Base-by-base conservation (phyloP, 768 basidiomycete genomes). In the Infundibulicybe gibba region DNA sequence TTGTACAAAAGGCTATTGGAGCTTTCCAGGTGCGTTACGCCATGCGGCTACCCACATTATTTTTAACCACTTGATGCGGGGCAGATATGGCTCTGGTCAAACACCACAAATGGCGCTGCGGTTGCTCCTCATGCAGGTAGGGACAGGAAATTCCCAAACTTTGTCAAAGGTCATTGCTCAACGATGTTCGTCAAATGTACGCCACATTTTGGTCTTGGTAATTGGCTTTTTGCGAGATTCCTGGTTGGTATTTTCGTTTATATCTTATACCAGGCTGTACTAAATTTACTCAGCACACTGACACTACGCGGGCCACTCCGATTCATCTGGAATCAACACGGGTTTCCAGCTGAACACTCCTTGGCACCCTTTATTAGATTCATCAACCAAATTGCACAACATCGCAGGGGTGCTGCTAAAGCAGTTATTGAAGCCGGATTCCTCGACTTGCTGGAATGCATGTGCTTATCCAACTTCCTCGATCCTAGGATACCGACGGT, bases 321-420 rank as follows among this genome's bases (percentile, higher is more conserved):
- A 30, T 31, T 20, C 31, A 25, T 20, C 6, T 47, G 45, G 45
- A 19, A 19, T 25, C 35, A 40, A 5, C 38, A 25, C 25, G 25
- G 25, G 4, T 25, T 25, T 25, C 8, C 8, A 8, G 25, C 25
- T 25, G 25, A 25, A 25, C 25, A 47, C 37, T 21, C 45, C 11
- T 37, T 40, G 17, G 39, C 16, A 16, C 45, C 45, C 21, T 31
- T 47, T 30, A 30, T 47, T 15, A 40, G 41, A 30, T 21, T 47
- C 33, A 21, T 47, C 17, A 32, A 11, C n/a, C 37, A 40, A 5
- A 21, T 47, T 25, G 41, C 41, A 13, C 32, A 16, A 21, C 39
- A 37, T 8, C 9, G 21, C n/a, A 20, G 32, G 30, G 30, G 21
- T 16, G 19, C 19, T 20, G 45, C 45, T 8, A n/a, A 17, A 10